Evolutionary conservation across 345 rosid species (phyloP).

Genomic region (Pistacia integerrima): DNA sequence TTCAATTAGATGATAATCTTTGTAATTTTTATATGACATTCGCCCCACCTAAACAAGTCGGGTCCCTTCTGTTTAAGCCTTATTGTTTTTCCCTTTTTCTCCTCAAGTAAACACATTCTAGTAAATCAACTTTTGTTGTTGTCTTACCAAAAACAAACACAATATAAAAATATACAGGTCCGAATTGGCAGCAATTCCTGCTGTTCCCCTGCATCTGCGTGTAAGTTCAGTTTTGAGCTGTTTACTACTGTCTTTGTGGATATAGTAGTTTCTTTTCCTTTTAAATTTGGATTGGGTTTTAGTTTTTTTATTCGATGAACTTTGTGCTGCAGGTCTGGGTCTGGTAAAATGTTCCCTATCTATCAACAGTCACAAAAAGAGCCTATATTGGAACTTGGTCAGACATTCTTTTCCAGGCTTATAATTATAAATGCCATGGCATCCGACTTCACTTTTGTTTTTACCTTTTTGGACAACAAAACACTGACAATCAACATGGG

Average conservation of each 20-base stretch:
- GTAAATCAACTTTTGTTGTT: neutral
- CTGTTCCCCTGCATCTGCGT: neutral
- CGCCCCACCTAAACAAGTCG: neutral
- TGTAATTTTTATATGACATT: slow-evolving; percentile 12
- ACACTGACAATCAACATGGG: slow-evolving; percentile 4
- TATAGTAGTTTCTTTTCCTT: neutral
- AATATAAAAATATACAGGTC: neutral
- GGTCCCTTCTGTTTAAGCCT: neutral
- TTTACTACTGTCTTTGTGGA: no score
- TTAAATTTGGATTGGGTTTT: no score
- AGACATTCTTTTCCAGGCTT: neutral
- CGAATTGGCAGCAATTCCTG: neutral
- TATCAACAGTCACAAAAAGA: neutral
- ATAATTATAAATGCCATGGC: no score
- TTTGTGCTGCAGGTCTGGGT: neutral
- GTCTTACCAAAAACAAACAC: neutral
- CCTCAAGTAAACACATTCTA: no score
- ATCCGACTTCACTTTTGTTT: neutral
- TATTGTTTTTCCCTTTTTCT: neutral
- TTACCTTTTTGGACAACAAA: neutral
- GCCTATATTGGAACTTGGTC: slow-evolving; percentile 3
- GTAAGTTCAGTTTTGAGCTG: neutral
- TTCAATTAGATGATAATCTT: slow-evolving; percentile 9
- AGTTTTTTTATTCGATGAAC: neutral
- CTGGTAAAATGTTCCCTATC: neutral